phyloP scores from a whole-genome alignment of 495 filamentous ascomycete species.

The Daldinia concentrica region DNA sequence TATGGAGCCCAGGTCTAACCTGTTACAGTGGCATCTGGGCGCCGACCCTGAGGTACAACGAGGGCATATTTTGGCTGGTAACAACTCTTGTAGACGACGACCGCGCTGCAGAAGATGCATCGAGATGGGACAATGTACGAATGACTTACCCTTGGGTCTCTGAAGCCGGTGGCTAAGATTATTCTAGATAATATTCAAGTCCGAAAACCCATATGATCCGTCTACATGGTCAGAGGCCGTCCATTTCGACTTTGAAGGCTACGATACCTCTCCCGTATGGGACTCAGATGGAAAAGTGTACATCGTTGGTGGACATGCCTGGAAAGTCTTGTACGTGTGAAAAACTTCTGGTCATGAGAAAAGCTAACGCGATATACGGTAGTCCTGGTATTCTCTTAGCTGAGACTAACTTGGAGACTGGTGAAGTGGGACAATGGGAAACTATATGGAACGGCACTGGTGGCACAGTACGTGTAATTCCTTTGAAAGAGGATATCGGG shows the following conservation, averaged over 20 bases:
- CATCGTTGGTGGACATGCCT: slow-evolving; percentile 55
- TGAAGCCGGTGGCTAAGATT: neutral
- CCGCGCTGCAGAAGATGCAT: slow-evolving; percentile 43
- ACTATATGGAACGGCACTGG: slow-evolving; percentile 57
- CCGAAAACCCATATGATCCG: slow-evolving; percentile 47
- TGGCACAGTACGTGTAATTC: slow-evolving; percentile 40
- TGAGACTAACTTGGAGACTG: slow-evolving; percentile 51
- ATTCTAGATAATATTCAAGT: slow-evolving; percentile 52
- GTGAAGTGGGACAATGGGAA: slow-evolving; percentile 50
- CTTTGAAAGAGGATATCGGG: neutral
- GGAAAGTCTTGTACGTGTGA: slow-evolving; percentile 50
- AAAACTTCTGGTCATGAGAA: neutral
- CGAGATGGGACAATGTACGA: slow-evolving; percentile 55
- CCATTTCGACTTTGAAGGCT: slow-evolving; percentile 55
- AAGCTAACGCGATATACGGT: neutral
- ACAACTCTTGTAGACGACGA: slow-evolving; percentile 58
- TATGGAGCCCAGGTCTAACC: neutral
- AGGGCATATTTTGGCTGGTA: slow-evolving; percentile 53
- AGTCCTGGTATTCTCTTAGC: slow-evolving; percentile 54
- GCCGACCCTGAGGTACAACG: slow-evolving; percentile 51
- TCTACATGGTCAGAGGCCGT: slow-evolving; percentile 51
- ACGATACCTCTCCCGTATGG: slow-evolving; percentile 60
- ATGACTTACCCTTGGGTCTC: neutral
- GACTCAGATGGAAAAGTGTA: slow-evolving; percentile 61
- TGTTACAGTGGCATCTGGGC: slow-evolving; percentile 54